Conservation (phyloP, 1,139 yeast genomes). For the Lodderomyces pseudojiufengensis region DNA sequence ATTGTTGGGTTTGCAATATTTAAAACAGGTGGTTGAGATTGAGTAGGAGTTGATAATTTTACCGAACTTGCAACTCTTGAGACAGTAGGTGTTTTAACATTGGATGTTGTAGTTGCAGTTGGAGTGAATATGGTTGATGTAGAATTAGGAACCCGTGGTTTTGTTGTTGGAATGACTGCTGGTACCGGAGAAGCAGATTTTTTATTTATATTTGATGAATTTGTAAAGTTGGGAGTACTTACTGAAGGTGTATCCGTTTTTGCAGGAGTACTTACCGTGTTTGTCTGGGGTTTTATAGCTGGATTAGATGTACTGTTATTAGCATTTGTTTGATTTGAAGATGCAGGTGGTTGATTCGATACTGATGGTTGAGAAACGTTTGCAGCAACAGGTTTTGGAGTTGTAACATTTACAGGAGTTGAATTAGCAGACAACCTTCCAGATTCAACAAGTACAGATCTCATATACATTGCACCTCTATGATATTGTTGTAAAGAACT, state of each 20-base stretch:
- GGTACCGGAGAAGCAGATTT: slow-evolving; percentile 1
- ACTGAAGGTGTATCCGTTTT: background rate
- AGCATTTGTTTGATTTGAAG: background rate
- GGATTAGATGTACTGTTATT: slow-evolving; percentile 1
- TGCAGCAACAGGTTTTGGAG: slow-evolving; percentile 7
- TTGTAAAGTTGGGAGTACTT: background rate
- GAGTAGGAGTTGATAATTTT: background rate
- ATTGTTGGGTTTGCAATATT: slow-evolving; percentile 6
- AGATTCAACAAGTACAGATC: slow-evolving; percentile 36
- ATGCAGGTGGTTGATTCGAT: slow-evolving; percentile 7
- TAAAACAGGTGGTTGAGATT: background rate
- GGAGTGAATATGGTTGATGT: slow-evolving; percentile 12
- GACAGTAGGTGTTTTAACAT: background rate
- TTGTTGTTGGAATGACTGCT: background rate
- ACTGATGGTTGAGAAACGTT: slow-evolving; percentile 6
- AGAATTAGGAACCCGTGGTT: slow-evolving; percentile 5
- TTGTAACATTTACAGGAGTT: slow-evolving; percentile 11
- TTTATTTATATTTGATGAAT: background rate
- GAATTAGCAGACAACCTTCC: slow-evolving; percentile 19
- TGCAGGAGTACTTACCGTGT: background rate
- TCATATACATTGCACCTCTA: slow-evolving; percentile 38
- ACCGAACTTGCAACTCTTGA: slow-evolving; percentile 1
- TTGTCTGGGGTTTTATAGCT: background rate
- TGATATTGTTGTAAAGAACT: slow-evolving; percentile 36
- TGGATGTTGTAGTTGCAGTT: slow-evolving; percentile 8